Base-by-base conservation (phyloP, 1,284 basidiomycete species). In the Tilletia walkeri region DNA sequence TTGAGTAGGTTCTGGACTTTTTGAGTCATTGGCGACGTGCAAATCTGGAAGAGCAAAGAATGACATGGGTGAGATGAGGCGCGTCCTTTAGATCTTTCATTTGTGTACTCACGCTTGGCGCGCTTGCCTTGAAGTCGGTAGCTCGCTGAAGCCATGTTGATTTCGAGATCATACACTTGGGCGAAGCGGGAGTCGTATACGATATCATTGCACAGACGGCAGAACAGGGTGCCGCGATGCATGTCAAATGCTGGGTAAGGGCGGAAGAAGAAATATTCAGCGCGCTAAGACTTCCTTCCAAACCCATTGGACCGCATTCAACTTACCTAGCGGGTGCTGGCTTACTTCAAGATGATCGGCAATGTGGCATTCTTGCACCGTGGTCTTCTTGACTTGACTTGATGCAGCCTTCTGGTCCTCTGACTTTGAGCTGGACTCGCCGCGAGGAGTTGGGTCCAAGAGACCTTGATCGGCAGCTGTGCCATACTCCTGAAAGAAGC, bases 141-240 rank as follows among this genome's bases (percentile, higher is more conserved):
- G 6, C 30, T 38, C 14, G 9, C 9, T 3, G 59, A 34, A 14
- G 59, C 36, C 59, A 63, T 63, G 59, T 63, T 63, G 30, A 67
- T 66, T 65, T 82, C 78, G 36, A 56, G 45, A 1, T 68, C 67
- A 20, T 69, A 69, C 6, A 78, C 69, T 7, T 73, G 63, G 24
- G 81, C 74, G 67, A 83, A 77, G 16, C 77, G 66, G 6, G 78
- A 70, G 53, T 82, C 81, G 59, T 78, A 75, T 18, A 83, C 73
- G 20, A 78, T 73, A 59, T 81, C 80, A 47, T 80, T 74, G 70
- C 82, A 83, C 9, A 69, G 70, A 20, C 67, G 69, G 69, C 82
- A 83, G 66, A 79, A 81, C 36, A 83, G 65, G 10, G 77, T 76
- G n/a, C 82, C 82, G 39, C 75, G 71, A 30, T 79, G 59, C 30